phyloP scores from a whole-genome alignment of 129 eudicot genomes.

The Logfia minima region DNA sequence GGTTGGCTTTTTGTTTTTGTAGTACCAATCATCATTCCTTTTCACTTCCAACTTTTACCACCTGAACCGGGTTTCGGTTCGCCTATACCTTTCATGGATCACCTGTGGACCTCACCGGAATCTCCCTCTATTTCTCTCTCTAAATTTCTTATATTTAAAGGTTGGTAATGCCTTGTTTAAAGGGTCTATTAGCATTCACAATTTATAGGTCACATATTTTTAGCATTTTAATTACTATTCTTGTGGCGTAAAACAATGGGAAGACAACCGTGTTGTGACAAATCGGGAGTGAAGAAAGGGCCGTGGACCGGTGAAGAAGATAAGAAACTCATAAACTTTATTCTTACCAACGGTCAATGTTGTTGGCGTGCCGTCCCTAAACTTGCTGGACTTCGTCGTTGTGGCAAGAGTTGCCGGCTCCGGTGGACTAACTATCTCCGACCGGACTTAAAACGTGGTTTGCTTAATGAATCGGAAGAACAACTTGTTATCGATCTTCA shows the following conservation, averaged over 20 bases:
- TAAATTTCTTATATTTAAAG: constrained; percentile 35
- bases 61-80: constrained; percentile 55
- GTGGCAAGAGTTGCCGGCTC: constrained; percentile 90
- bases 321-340: constrained; percentile 72
- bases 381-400: constrained; percentile 82
- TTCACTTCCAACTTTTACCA: constrained; percentile 33
- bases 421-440: constrained; percentile 95
- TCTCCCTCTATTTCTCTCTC: constrained; percentile 17
- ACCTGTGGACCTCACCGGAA: constrained; percentile 35
- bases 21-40: constrained; percentile 45
- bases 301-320: constrained; percentile 97
- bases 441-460: constrained; percentile 83
- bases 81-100: constrained; percentile 49
- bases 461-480: constrained; percentile 71
- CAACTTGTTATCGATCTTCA: constrained; percentile 81
- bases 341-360: constrained; percentile 80
- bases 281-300: constrained; percentile 90
- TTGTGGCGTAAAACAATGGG: constrained; percentile 49
- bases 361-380: constrained; percentile 96
- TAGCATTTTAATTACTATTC: not conserved
- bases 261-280: constrained; percentile 92
- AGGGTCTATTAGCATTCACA: not conserved
- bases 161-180: constrained; percentile 38
- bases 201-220: not conserved
- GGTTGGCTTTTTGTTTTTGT: constrained; percentile 35